Conservation (phyloP, 441 rosid species). For the Melastoma candidum region DNA sequence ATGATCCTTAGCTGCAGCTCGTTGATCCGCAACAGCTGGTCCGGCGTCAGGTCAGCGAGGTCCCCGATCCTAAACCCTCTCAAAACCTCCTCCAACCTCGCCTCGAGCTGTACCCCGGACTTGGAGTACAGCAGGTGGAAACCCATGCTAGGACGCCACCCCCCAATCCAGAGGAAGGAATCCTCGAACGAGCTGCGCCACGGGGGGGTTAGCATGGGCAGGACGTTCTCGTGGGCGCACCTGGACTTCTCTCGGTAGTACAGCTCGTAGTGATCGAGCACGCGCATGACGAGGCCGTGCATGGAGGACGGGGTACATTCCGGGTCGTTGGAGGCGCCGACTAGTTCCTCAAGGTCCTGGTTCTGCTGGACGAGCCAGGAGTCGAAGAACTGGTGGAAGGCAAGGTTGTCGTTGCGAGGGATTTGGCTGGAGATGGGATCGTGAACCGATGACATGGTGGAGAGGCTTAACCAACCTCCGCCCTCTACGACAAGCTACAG, state of each 20-base stretch:
- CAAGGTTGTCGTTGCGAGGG: background rate
- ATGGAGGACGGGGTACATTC: background rate
- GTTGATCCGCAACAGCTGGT: constrained; percentile 24
- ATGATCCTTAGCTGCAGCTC: constrained; percentile 20
- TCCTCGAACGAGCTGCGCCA: constrained; percentile 36
- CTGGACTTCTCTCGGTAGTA: constrained; percentile 29
- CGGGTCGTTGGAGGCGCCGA: constrained; percentile 16
- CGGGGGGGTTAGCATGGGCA: constrained; percentile 32
- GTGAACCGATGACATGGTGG: too few species aligned
- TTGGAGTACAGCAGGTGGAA: constrained; percentile 44
- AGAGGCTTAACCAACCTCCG: too few species aligned
- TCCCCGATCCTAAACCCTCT: constrained; percentile 24
- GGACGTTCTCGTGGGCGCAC: constrained; percentile 23
- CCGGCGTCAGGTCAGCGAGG: constrained; percentile 27
- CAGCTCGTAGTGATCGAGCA: constrained; percentile 29
- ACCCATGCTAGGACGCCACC: constrained; percentile 41
- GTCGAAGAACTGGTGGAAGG: constrained; percentile 29
- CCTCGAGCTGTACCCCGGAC: constrained; percentile 33
- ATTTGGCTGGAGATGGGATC: too few species aligned
- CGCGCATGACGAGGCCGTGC: constrained; percentile 15
- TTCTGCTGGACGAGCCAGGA: constrained; percentile 31
- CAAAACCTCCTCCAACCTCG: constrained; percentile 20
- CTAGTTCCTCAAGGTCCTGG: constrained; percentile 24
- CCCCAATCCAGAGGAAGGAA: constrained; percentile 31
- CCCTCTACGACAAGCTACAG: too few species aligned